Evolutionary conservation across 306 rosid species (phyloP).

Genomic region (Luffa acutangula): DNA sequence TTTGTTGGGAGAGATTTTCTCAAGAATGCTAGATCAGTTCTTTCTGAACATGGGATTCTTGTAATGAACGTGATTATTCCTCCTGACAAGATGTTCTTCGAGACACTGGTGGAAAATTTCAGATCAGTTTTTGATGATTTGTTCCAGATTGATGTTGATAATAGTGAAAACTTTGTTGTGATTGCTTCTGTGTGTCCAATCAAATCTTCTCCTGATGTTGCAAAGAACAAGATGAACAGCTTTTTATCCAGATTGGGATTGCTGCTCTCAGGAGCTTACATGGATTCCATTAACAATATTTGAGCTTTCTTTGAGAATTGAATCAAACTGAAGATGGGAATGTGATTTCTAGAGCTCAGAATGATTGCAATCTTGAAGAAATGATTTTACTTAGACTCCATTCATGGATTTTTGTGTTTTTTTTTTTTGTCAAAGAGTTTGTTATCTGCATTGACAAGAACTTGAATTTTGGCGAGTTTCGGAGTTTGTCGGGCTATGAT

Average conservation of each 20-base stretch:
- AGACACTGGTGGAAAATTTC: constrained; percentile 26
- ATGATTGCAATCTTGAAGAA: not conserved
- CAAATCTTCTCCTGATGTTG: constrained; percentile 10
- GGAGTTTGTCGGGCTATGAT: too few species aligned
- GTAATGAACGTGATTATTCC: constrained; percentile 54
- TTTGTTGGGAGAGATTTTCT: constrained; percentile 42
- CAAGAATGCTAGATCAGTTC: constrained; percentile 39
- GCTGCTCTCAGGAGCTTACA: constrained; percentile 36
- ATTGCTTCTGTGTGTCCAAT: constrained; percentile 32
- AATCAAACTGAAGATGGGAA: too few species aligned
- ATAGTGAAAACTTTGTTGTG: constrained; percentile 61
- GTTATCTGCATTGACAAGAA: too few species aligned
- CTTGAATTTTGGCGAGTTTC: too few species aligned
- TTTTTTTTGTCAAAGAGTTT: too few species aligned
- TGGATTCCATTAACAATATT: constrained; percentile 32
- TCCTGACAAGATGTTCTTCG: constrained; percentile 32
- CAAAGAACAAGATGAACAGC: too few species aligned
- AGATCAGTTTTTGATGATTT: constrained; percentile 38
- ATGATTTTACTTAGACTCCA: not conserved
- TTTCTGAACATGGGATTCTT: constrained; percentile 46
- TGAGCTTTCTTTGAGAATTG: not conserved
- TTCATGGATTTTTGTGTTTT: not conserved
- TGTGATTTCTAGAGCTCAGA: not conserved
- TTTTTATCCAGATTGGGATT: constrained; percentile 36
- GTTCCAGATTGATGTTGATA: constrained; percentile 52